Conservation (phyloP, 306 rosid species). For the Sesbania bispinosa region DNA sequence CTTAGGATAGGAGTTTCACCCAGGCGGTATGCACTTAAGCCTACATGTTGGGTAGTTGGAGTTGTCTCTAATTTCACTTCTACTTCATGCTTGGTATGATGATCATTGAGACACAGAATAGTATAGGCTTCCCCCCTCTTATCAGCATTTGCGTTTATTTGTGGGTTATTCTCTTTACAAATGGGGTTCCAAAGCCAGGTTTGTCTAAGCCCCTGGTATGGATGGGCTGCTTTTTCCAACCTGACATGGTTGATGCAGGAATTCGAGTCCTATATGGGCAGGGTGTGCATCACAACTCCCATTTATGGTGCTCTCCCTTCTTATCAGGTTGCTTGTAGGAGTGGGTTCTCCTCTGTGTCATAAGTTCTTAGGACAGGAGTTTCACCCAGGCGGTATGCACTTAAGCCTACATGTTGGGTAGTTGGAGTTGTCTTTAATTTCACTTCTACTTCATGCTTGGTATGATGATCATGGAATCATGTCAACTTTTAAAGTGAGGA, state of each 20-base stretch:
- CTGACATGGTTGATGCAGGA: slow-evolving; percentile 8
- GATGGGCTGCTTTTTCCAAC: slow-evolving; percentile 21
- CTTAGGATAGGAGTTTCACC: neutral
- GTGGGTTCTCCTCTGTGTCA: slow-evolving; percentile 10
- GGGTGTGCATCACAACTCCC: neutral
- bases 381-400: neutral
- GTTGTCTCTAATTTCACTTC: too few relatives aligned
- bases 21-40: neutral
- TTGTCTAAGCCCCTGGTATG: neutral
- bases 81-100: too few relatives aligned
- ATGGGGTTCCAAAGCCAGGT: neutral
- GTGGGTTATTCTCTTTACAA: neutral
- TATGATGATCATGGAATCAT: slow-evolving; percentile 1
- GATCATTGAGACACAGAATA: slow-evolving; percentile 9
- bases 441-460: neutral
- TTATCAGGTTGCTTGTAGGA: neutral
- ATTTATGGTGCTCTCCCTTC: neutral
- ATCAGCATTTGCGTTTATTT: neutral
- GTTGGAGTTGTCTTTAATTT: neutral
- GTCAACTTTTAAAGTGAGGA: slow-evolving; percentile 7
- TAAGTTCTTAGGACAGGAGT: neutral
- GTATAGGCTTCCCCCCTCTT: neutral
- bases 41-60: neutral
- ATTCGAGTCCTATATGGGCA: slow-evolving; percentile 16
- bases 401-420: neutral